Evolutionary conservation across 306 rosid species (phyloP).

Genomic region (Vigna nakashimae): DNA sequence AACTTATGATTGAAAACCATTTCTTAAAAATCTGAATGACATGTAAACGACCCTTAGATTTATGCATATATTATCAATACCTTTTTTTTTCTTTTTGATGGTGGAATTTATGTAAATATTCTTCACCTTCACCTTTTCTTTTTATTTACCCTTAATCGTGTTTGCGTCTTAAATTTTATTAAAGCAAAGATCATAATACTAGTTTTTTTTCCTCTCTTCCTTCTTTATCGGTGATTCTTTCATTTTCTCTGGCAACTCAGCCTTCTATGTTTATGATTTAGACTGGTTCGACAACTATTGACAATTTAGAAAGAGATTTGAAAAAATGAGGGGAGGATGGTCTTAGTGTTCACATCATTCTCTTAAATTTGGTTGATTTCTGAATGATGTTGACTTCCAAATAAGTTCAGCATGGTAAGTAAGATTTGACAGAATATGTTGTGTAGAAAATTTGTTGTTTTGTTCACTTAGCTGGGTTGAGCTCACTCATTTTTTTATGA

Average conservation of each 20-base stretch:
- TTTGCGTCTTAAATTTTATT: background rate
- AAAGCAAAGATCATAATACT: background rate
- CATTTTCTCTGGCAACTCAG: conserved; percentile 24
- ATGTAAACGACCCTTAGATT: too few relatives aligned
- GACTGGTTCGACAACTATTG: conserved; percentile 21
- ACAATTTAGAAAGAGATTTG: background rate
- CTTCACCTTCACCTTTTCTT: too few relatives aligned
- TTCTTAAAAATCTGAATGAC: too few relatives aligned
- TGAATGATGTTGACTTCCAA: conserved; percentile 27
- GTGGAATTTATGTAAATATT: too few relatives aligned
- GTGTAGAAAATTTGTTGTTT: background rate
- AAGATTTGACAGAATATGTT: background rate
- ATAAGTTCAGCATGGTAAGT: background rate
- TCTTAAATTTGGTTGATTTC: conserved; percentile 30
- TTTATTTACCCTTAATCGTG: too few relatives aligned
- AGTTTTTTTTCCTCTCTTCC: background rate
- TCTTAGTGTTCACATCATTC: conserved; percentile 38
- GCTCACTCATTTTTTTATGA: too few relatives aligned
- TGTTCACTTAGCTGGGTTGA: too few relatives aligned
- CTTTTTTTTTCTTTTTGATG: too few relatives aligned
- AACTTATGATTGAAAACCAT: too few relatives aligned
- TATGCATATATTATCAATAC: too few relatives aligned
- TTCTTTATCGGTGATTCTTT: conserved; percentile 22
- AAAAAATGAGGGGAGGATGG: background rate
- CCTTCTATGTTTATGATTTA: conserved; percentile 10